These are phyloP conservation scores for Plectosphaerella cucumerina DNA, from an alignment of 2,329 filamentous ascomycete species.

Conservation along the genomic window DNA sequence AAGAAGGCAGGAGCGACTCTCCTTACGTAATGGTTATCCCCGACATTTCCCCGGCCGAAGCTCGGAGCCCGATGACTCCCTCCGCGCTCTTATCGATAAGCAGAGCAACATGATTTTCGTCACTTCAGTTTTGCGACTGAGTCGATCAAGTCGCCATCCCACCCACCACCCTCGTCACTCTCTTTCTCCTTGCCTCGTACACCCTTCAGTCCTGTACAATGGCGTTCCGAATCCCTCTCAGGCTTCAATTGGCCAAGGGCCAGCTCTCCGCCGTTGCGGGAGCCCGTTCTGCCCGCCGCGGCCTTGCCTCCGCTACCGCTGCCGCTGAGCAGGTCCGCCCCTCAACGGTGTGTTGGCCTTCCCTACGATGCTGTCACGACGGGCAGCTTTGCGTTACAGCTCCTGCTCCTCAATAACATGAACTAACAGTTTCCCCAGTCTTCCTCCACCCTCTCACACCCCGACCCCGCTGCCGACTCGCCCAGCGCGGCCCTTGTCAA, in stretches of 20 bases:
- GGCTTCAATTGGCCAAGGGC: constrained; percentile 29
- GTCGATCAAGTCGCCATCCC: neutral
- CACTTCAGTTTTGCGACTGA: neutral
- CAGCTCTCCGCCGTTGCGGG: constrained; percentile 14
- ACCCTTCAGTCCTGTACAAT: constrained; percentile 19
- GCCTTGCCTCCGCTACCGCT: constrained; percentile 28
- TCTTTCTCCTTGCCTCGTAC: neutral
- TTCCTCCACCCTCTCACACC: constrained; percentile 48
- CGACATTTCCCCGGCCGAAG: neutral
- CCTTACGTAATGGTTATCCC: too few relatives aligned
- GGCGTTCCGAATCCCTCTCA: constrained; percentile 34
- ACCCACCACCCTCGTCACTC: neutral
- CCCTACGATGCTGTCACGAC: too few relatives aligned
- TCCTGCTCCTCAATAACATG: too few relatives aligned
- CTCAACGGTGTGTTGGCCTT: constrained; percentile 25
- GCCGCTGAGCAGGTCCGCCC: constrained; percentile 26
- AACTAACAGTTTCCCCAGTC: constrained; percentile 11
- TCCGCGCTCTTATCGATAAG: neutral
- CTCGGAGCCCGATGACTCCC: neutral
- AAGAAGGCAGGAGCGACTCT: too few relatives aligned
- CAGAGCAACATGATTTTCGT: neutral
- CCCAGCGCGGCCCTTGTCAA: constrained; percentile 70
- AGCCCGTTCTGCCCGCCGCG: constrained; percentile 22
- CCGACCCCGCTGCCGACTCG: constrained; percentile 71
- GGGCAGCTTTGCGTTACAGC: too few relatives aligned